A percentile compares a stretch with the other conserved stretches of the same genome.
Conservation (phyloP, 805 yeast species). For the Teunomyces gatunensis region DNA sequence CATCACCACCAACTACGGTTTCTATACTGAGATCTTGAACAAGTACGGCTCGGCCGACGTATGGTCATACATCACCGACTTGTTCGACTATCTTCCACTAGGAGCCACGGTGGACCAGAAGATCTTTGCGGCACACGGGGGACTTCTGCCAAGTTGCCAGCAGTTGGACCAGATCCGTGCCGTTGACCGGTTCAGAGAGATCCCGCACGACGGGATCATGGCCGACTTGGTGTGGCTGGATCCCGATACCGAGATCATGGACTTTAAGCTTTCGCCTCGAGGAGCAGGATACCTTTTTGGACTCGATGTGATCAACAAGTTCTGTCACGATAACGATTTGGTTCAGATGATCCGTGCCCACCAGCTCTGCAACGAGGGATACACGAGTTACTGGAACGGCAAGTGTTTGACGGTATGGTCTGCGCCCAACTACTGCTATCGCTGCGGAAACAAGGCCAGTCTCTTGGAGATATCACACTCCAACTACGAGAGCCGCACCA, state of each 20-base stretch:
- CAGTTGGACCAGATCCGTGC: conserved; percentile 88
- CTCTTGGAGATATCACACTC: conserved; percentile 74
- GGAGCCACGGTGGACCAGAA: conserved; percentile 88
- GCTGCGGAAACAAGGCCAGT: conserved; percentile 98
- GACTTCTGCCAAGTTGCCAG: conserved; percentile 91
- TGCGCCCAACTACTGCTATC: conserved; percentile 95
- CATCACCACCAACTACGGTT: conserved; percentile 95
- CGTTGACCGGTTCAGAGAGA: conserved; percentile 88
- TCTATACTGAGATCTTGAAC: conserved; percentile 88
- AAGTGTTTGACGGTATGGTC: conserved; percentile 96
- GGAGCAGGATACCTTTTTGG: conserved; percentile 99
- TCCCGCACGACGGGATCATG: conserved; percentile 99
- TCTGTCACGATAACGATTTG: conserved; percentile 73
- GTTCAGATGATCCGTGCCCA: conserved; percentile 89
- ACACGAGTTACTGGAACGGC: conserved; percentile 86
- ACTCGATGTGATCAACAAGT: conserved; percentile 81
- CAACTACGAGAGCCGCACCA: conserved; percentile 35
- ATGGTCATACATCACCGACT: conserved; percentile 87
- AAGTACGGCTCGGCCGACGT: conserved; percentile 72
- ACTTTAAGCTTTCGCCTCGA: conserved; percentile 85
- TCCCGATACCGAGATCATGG: conserved; percentile 80
- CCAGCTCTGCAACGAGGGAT: conserved; percentile 95
- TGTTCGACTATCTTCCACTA: conserved; percentile 86
- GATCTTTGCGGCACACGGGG: conserved; percentile 96
- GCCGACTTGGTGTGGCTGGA: conserved; percentile 99